Conservation (phyloP, 2,329 filamentous ascomycete genomes). For the Scytalidium sp. region DNA sequence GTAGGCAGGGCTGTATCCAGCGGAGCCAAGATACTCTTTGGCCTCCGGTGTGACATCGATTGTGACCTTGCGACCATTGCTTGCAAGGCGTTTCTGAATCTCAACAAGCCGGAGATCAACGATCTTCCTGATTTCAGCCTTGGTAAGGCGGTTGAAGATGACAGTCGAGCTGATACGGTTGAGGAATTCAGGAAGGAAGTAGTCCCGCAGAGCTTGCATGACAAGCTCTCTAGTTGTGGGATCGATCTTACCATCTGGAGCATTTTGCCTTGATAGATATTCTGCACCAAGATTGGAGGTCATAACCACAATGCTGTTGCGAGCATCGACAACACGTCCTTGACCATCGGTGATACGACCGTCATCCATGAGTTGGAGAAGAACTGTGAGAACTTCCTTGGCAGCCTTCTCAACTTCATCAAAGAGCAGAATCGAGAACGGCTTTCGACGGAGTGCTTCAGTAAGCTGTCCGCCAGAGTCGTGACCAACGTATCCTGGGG, state of each 20-base stretch:
- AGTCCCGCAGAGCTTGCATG: slow-evolving; percentile 86
- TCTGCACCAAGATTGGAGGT: slow-evolving; percentile 97
- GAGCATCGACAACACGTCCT: slow-evolving; percentile 89
- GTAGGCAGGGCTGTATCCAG: slow-evolving; percentile 93
- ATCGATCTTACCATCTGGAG: slow-evolving; percentile 82
- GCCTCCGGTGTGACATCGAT: slow-evolving; percentile 83
- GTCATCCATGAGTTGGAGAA: slow-evolving; percentile 99
- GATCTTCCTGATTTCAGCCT: slow-evolving; percentile 87
- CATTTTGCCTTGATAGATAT: slow-evolving; percentile 77
- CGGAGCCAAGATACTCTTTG: slow-evolving; percentile 87
- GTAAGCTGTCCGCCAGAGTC: slow-evolving; percentile 95
- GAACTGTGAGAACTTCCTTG: slow-evolving; percentile 93
- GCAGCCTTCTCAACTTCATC: slow-evolving; percentile 99
- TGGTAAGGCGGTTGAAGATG: slow-evolving; percentile 96
- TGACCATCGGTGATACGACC: slow-evolving; percentile 98
- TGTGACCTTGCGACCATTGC: slow-evolving; percentile 81
- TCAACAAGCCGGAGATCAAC: slow-evolving; percentile 86
- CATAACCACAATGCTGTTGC: slow-evolving; percentile 99
- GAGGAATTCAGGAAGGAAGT: slow-evolving; percentile 97
- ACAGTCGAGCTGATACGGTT: slow-evolving; percentile 96
- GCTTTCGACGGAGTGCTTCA: slow-evolving; percentile 86
- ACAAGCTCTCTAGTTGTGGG: slow-evolving; percentile 82
- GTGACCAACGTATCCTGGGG: slow-evolving; percentile 94
- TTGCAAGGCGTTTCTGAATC: slow-evolving; percentile 84
- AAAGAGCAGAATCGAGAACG: slow-evolving; percentile 96